A percentile compares a stretch with the other conserved stretches of the same genome.
phyloP scores from a whole-genome alignment of 805 yeast species.

The Blastobotrys robertii region DNA sequence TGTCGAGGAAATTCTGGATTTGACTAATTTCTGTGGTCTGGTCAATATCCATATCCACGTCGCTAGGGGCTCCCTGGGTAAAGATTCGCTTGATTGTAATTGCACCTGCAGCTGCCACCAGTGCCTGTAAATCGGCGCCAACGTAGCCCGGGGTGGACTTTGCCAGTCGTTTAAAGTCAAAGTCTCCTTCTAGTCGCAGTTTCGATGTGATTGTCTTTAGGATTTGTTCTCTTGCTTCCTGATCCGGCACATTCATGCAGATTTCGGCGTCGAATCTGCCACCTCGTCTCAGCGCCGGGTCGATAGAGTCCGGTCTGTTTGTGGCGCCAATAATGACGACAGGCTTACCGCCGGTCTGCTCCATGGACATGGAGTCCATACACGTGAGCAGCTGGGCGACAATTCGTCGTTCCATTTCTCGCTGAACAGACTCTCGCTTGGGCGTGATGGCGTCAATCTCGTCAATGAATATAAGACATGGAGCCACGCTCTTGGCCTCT shows the following conservation, averaged over 20 bases:
- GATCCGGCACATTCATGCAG: conserved; percentile 89
- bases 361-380: conserved; percentile 85
- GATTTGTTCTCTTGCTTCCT: conserved; percentile 66
- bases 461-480: conserved; percentile 87
- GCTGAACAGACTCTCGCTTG: conserved; percentile 92
- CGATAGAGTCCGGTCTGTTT: conserved; percentile 90
- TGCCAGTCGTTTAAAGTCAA: conserved; percentile 67
- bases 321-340: conserved; percentile 95
- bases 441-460: conserved; percentile 98
- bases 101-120: conserved; percentile 91
- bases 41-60: conserved; percentile 27
- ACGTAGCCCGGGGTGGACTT: conserved; percentile 95
- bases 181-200: conserved; percentile 57
- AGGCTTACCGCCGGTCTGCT: conserved; percentile 85
- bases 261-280: conserved; percentile 96
- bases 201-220: conserved; percentile 60
- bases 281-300: conserved; percentile 90
- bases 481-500: conserved; percentile 84
- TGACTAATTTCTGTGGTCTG: conserved; percentile 2
- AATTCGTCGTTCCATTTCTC: conserved; percentile 96
- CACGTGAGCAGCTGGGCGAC: conserved; percentile 92
- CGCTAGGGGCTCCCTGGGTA: conserved; percentile 14
- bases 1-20: conserved; percentile 29
- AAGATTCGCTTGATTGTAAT: conserved; percentile 90
- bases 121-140: conserved; percentile 92